Evolutionary conservation across 805 yeast genomes (phyloP).

Genomic region (Scheffersomyces stipitis): DNA sequence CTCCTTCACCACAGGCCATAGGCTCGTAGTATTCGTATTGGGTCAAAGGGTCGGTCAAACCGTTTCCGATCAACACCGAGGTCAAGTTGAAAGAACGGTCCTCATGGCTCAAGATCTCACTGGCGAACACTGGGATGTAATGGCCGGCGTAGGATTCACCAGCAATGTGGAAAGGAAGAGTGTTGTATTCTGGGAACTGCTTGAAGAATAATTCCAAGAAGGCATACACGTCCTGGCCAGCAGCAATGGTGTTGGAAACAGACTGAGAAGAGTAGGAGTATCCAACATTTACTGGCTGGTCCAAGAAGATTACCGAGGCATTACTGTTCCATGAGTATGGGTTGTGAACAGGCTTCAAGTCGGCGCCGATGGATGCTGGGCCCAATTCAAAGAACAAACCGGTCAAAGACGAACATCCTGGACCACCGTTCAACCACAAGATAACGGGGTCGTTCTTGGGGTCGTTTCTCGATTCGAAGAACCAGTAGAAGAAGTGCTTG

Average conservation of each 20-base stretch:
- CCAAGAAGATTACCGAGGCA: conserved; percentile 87
- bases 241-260: conserved; percentile 72
- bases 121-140: conserved; percentile 86
- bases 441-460: conserved; percentile 84
- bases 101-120: conserved; percentile 70
- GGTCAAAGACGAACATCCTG: conserved; percentile 90
- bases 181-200: conserved; percentile 71
- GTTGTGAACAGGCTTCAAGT: conserved; percentile 70
- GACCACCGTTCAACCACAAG: conserved; percentile 95
- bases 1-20: conserved; percentile 94
- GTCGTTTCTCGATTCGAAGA: conserved; percentile 86
- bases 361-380: conserved; percentile 70
- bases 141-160: conserved; percentile 96
- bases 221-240: conserved; percentile 84
- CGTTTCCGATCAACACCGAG: conserved; percentile 89
- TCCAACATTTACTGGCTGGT: conserved; percentile 94
- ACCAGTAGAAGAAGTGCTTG: conserved; percentile 91
- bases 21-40: conserved; percentile 83
- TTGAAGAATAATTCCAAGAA: conserved; percentile 82
- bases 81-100: conserved; percentile 57
- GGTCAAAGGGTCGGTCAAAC: conserved; percentile 79
- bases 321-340: conserved; percentile 89
- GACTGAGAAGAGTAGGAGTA: conserved; percentile 72
- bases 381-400: conserved; percentile 92
- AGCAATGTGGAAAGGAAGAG: conserved; percentile 74